A percentile compares a stretch with the other conserved stretches of the same genome.
Evolutionary conservation across 768 basidiomycete species (phyloP).

Genomic region (Lactarius hengduanensis): DNA sequence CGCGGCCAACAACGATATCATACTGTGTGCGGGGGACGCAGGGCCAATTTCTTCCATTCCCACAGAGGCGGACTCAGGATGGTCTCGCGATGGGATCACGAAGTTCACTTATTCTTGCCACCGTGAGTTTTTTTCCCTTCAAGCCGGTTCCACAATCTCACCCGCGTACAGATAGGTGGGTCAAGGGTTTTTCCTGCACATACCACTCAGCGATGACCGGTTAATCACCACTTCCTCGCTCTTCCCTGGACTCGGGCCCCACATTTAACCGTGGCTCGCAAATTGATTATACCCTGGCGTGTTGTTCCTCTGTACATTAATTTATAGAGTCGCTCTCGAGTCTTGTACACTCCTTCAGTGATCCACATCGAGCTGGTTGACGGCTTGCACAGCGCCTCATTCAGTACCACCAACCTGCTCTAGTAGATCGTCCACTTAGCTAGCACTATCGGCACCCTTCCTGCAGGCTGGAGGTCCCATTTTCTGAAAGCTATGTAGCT

Average conservation of each 20-base stretch:
- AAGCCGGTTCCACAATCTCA: slow-evolving; percentile 55
- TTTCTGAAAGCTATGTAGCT: too few relatives aligned
- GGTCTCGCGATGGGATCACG: neutral
- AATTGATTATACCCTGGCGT: slow-evolving; percentile 20
- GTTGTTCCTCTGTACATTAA: too few relatives aligned
- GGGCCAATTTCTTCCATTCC: too few relatives aligned
- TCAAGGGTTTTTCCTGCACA: slow-evolving; percentile 47
- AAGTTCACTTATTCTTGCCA: neutral
- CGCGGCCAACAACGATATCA: too few relatives aligned
- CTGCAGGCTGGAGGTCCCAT: slow-evolving; percentile 52
- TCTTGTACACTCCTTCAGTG: too few relatives aligned
- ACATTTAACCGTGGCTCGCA: too few relatives aligned
- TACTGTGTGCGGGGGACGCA: too few relatives aligned
- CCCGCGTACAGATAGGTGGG: slow-evolving; percentile 54
- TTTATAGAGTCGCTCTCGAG: too few relatives aligned
- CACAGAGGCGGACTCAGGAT: too few relatives aligned
- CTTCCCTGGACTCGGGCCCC: neutral
- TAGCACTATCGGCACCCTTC: slow-evolving; percentile 50
- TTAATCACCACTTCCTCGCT: slow-evolving; percentile 33
- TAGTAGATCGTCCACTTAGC: slow-evolving; percentile 47
- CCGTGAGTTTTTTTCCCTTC: slow-evolving; percentile 32
- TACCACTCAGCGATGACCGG: slow-evolving; percentile 49
- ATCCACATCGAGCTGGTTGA: too few relatives aligned
- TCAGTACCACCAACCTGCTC: slow-evolving; percentile 48
- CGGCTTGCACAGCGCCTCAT: slow-evolving; percentile 39